These are phyloP conservation scores for Fusarium liriodendri DNA, from an alignment of 2,329 filamentous ascomycete genomes.

Conservation along the genomic window DNA sequence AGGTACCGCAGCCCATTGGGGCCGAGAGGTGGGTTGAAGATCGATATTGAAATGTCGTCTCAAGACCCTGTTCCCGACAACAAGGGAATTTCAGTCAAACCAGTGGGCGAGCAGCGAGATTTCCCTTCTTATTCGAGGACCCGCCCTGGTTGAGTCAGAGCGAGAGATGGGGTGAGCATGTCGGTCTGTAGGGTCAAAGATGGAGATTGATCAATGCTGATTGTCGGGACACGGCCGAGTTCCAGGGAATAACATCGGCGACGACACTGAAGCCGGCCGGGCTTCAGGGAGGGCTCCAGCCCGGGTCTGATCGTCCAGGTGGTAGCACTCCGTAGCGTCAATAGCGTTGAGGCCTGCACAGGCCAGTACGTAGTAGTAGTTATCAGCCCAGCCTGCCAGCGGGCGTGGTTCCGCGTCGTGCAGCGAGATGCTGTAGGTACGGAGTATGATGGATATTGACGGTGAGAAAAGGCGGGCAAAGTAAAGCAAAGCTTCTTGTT, in stretches of 20 bases:
- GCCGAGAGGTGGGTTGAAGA: conserved; percentile 31
- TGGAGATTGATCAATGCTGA: conserved; percentile 5
- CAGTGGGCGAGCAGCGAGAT: conserved; percentile 32
- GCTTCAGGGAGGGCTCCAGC: conserved; percentile 13
- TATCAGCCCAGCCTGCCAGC: conserved; percentile 18
- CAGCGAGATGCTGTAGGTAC: background rate
- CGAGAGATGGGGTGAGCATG: conserved; percentile 23
- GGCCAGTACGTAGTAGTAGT: background rate
- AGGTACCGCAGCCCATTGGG: conserved; percentile 28
- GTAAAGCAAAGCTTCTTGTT: background rate
- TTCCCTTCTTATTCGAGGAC: conserved; percentile 20
- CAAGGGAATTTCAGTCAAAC: conserved; percentile 17
- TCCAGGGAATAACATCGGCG: conserved; percentile 5
- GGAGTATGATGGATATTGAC: background rate
- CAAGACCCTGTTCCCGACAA: conserved; percentile 27
- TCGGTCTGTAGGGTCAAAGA: background rate
- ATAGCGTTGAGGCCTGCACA: conserved; percentile 27
- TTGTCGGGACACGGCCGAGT: conserved; percentile 13
- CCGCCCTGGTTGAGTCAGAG: conserved; percentile 35
- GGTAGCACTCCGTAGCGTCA: conserved; percentile 13
- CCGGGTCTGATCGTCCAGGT: conserved; percentile 23
- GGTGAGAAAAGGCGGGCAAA: background rate
- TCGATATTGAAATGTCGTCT: conserved; percentile 40
- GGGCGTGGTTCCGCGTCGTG: conserved; percentile 31
- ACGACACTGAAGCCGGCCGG: background rate